A percentile compares a stretch with the other conserved stretches of the same genome.
These are phyloP conservation scores for Batkoa obscura DNA, from an alignment of 371 early-diverging fungal species.

Conservation along the genomic window DNA sequence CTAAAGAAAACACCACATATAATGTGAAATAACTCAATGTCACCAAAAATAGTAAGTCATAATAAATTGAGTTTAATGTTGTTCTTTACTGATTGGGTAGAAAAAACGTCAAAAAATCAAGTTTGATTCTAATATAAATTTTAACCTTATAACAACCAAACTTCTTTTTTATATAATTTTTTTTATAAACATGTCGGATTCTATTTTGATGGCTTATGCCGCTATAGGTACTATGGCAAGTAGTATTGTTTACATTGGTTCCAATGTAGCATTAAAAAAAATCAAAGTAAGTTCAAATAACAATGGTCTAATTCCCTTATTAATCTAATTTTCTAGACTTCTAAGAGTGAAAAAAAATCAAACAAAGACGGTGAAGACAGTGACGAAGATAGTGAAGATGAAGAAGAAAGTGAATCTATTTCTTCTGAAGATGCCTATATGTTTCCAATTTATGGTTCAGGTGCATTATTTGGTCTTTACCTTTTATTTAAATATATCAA, in stretches of 20 bases:
- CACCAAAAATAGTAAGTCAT: too few species aligned
- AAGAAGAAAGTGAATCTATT: constrained; percentile 48
- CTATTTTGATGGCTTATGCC: constrained; percentile 57
- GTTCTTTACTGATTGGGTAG: too few species aligned
- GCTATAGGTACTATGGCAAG: constrained; percentile 80
- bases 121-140: too few species aligned
- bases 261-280: constrained; percentile 46
- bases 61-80: too few species aligned
- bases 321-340: not conserved
- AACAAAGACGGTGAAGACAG: constrained; percentile 15
- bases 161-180: too few species aligned
- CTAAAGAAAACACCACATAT: too few species aligned
- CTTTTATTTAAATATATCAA: constrained; percentile 65
- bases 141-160: too few species aligned
- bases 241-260: constrained; percentile 72
- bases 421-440: constrained; percentile 76
- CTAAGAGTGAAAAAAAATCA: not conserved
- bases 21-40: too few species aligned
- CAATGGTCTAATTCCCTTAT: not conserved
- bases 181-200: constrained; percentile 11
- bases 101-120: too few species aligned
- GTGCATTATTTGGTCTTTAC: constrained; percentile 65
- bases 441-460: constrained; percentile 84
- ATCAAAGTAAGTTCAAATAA: constrained; percentile 28
- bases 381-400: constrained; percentile 40